A percentile compares a stretch with the other conserved stretches of the same genome.
Conservation (phyloP, 257 asterid genomes). For the Perilla frutescens region DNA sequence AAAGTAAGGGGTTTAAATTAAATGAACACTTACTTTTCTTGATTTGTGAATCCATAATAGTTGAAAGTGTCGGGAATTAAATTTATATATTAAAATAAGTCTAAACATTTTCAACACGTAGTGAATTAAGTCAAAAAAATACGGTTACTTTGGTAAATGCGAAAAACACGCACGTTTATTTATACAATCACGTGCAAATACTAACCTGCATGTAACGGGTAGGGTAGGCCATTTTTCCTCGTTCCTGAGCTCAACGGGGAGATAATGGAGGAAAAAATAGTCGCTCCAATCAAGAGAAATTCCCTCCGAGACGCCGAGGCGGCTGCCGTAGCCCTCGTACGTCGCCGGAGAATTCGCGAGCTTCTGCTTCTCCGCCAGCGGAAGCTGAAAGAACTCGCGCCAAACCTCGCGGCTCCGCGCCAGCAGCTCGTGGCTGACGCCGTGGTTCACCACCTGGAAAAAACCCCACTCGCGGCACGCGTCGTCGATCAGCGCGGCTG, state of each 20-base stretch:
- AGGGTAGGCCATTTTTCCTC: conserved; percentile 72
- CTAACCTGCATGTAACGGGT: conserved; percentile 78
- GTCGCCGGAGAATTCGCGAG: conserved; percentile 74
- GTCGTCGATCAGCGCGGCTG: conserved; percentile 41
- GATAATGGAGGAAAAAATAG: conserved; percentile 72
- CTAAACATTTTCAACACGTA: neutral
- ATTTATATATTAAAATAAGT: no score
- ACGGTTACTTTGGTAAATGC: no score
- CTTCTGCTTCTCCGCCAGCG: conserved; percentile 70
- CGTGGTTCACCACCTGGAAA: conserved; percentile 91
- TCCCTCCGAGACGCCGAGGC: conserved; percentile 79
- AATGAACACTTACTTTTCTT: no score
- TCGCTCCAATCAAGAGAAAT: conserved; percentile 88
- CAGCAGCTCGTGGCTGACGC: conserved; percentile 69
- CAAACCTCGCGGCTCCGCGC: conserved; percentile 53
- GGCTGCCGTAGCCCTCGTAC: conserved; percentile 92
- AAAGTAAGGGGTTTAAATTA: no score
- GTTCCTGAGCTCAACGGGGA: conserved; percentile 59
- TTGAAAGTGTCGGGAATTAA: no score
- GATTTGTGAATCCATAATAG: neutral
- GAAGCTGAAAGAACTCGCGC: conserved; percentile 76
- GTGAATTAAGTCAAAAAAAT: neutral
- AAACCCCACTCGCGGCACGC: conserved; percentile 97
- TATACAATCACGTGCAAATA: neutral
- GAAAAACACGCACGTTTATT: no score